phyloP scores from a whole-genome alignment of 192 early-diverging fungal species.

The Lobosporangium transversale region DNA sequence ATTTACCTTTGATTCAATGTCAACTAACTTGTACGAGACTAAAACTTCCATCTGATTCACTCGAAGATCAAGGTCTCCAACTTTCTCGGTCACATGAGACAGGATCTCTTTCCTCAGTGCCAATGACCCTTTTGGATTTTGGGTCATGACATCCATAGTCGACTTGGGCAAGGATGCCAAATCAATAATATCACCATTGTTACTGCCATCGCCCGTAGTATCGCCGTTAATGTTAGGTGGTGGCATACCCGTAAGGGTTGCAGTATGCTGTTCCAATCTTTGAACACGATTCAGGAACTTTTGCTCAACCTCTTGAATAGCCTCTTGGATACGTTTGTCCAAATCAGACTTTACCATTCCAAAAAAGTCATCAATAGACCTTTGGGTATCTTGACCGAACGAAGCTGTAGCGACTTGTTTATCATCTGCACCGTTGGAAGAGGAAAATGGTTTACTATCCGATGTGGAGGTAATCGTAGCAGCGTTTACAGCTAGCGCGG shows the following conservation, averaged over 20 bases:
- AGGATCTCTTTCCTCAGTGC: constrained; percentile 47
- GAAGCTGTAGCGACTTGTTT: constrained; percentile 4
- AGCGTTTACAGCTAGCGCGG: constrained; percentile 4
- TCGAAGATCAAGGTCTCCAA: constrained; percentile 44
- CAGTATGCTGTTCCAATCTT: constrained; percentile 34
- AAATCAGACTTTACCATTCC: constrained; percentile 51
- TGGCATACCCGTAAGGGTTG: constrained; percentile 25
- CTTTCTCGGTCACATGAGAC: constrained; percentile 48
- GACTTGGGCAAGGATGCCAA: constrained; percentile 14
- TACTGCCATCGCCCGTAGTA: background rate
- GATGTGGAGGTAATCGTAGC: background rate
- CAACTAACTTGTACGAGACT: constrained; percentile 49
- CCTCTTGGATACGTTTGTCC: constrained; percentile 50
- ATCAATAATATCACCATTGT: background rate
- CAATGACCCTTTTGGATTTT: constrained; percentile 43
- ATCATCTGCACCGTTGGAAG: background rate
- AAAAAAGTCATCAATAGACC: constrained; percentile 51
- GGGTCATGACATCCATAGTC: constrained; percentile 40
- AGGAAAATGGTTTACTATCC: background rate
- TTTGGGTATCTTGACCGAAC: constrained; percentile 48
- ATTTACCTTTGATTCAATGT: constrained; percentile 50
- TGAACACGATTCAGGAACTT: constrained; percentile 49
- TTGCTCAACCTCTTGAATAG: constrained; percentile 51
- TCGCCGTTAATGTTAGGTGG: background rate
- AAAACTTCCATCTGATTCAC: constrained; percentile 52